Base-by-base conservation (phyloP, 2,329 filamentous ascomycete species). In the Fusarium kyushuense region DNA sequence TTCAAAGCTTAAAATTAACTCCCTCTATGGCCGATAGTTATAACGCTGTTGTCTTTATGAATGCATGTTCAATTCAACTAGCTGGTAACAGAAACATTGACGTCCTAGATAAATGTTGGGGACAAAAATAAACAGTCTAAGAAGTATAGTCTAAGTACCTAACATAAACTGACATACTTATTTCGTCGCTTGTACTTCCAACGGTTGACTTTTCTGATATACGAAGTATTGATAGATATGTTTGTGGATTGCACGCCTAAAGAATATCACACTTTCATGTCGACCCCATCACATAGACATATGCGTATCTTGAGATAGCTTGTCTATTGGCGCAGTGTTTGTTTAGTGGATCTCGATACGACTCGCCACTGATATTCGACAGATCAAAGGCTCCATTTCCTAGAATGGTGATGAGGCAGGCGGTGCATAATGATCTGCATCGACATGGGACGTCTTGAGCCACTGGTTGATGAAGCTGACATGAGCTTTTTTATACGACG, bases 361-460 rank as follows among this genome's bases (percentile, higher is more conserved):
- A 33, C 33, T 66, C 55, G 65, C 65, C 65, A 68, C 60, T 65
- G 58, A 52, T 45, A 35, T 63, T 64, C 45, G 41, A 46, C 25
- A 38, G 40, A 51, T 58, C 38, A 40, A 32, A 30, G 35, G 43
- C 19, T 46, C 45, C 54, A 45, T 58, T 46, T 33, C 41, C 23
- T 63, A 61, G 23, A 53, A 25, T 12, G 38, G 47, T 49, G 51
- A 58, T 58, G 45, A 54, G 36, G 52, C 35, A 46, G 51, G 49
- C 58, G 49, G 58, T 72, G 70, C 62, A 71, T 67, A 47, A 70
- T 68, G 68, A 72, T 71, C 65, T 63, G 63, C 70, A 72, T 71
- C 41, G 58, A 49, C 40, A 55, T 57, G 59, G 46, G 56, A 54
- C 61, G 27, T 54, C 58, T 40, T 62, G 49, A 54, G 36, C 19